Evolutionary conservation across 106 monocot genomes (phyloP), one percentile per base, ranked within the genome.

Genomic region (Acorus calamus): DNA sequence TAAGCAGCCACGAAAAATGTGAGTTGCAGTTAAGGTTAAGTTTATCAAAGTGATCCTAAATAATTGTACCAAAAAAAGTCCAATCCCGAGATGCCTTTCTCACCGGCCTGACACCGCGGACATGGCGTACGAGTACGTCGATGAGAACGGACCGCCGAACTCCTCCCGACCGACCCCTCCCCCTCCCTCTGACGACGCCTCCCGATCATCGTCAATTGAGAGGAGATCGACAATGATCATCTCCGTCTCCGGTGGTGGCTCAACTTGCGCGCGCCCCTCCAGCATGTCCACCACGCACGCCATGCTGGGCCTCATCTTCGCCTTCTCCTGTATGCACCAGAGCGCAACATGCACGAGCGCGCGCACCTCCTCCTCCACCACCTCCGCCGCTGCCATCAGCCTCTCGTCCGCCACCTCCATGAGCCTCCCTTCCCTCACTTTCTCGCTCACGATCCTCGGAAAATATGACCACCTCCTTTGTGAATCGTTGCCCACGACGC

Each of bases 391-490:
- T 5, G 3, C 56, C 11, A 51, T 10, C 56, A 86, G 52, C 63
- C 78, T 78, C 66, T 47, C 69, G 44, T 82, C 86, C 57, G 79
- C 76, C 67, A 73, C 76, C 69, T 92, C 86, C 81, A 79, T 81
- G 57, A 76, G 14, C 53, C 57, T 72, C 78, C 81, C 83, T 49
- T 80, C 55, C 64, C 50, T 72, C 73, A 74, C 42, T 51, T 76
- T 86, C 62, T 83, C 83, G 52, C 11, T 59, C 57, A 78, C 76
- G 12, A 86, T 60, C 65, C 44, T 75, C 42, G 83, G 86, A 41
- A 90, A 78, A 50, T 76, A 80, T 1, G 79, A 81, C 71, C 65
- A 81, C 52, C n/a, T 63, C 57, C 66, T 51, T 9, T 45, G 41
- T 3, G 6, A 42, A 12, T 54, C 52, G 9, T 50, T 44, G 2